Evolutionary conservation across 2,329 filamentous ascomycete genomes (phyloP), one percentile per base, ranked within the genome.

Genomic region (Leptographium wingfieldii): DNA sequence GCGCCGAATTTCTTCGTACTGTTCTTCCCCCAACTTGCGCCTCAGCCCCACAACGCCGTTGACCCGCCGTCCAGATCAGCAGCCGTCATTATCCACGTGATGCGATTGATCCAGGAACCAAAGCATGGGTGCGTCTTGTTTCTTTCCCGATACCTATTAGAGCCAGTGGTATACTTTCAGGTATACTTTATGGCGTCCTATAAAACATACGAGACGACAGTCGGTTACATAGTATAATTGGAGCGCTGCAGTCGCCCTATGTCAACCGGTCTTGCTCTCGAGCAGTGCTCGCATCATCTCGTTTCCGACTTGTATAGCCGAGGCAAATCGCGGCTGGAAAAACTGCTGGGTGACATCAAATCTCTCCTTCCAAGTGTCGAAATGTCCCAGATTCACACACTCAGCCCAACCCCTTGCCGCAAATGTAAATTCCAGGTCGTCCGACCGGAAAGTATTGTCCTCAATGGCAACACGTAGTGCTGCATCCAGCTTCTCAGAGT

Each of bases 341-440:
- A 96, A 99, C 64, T 78, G 77, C 73, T 96, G 92, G 57, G 95
- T 96, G 66, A 84, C 85, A 69, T 94, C 84, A 69, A 99, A 99
- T 61, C 95, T 84, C 76, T 95, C 89, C 65, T 87, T 81, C 80
- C 96, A 99, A 46, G 88, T 89, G 66, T 95, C 89, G 69, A 97
- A 97, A 71, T 96, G 88, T 2, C 92, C 90, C 63, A 96, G 84
- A 31, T 83, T 85, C 48, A 99, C 94, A 63, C 92, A 92, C 71
- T 96, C 91, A 49, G 90, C 94, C 94, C 94, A 99, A 6, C 91
- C 94, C 60, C 92, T 79, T 31, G 95, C 95, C 1, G 94, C 95
- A 74, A 99, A 97, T 0, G 92, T 96, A 70, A 99, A 99, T 73
- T 99, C 94, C 60, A 99, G 77, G 71, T 99, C 94, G 69, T 99